A percentile compares a stretch with the other conserved stretches of the same genome.
Conservation (phyloP, 805 yeast species). For the Metahyphopichia silvanorum region DNA sequence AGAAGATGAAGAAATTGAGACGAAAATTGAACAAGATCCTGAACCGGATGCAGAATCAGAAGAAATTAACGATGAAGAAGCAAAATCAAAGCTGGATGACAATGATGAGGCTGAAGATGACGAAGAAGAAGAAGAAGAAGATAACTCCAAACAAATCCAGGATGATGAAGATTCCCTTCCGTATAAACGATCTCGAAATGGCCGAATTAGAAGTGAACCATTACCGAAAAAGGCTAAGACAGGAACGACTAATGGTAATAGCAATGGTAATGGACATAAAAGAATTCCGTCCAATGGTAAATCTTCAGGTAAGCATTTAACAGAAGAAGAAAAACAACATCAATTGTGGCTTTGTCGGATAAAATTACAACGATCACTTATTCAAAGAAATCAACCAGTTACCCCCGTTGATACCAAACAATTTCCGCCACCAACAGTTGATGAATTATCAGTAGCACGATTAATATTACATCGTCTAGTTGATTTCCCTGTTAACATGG, state of each 20-base stretch:
- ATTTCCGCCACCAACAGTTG: slow-evolving; percentile 39
- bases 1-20: slow-evolving; percentile 11
- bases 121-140: slow-evolving; percentile 23
- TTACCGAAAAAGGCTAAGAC: too few relatives aligned
- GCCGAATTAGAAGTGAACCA: slow-evolving; percentile 1
- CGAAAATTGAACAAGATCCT: slow-evolving; percentile 11
- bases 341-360: slow-evolving; percentile 48
- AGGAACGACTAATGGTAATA: slow-evolving; percentile 4
- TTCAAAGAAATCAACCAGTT: slow-evolving; percentile 42
- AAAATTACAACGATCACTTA: slow-evolving; percentile 45
- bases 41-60: slow-evolving; percentile 11
- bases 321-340: slow-evolving; percentile 41
- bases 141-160: slow-evolving; percentile 24
- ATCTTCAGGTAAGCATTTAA: slow-evolving; percentile 12
- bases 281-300: neutral
- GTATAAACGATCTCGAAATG: slow-evolving; percentile 7
- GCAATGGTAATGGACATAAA: slow-evolving; percentile 1
- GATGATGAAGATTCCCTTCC: slow-evolving; percentile 13
- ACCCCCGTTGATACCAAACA: slow-evolving; percentile 34
- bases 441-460: slow-evolving; percentile 40
- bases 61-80: slow-evolving; percentile 24
- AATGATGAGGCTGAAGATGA: slow-evolving; percentile 16
- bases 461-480: slow-evolving; percentile 38
- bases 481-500: slow-evolving; percentile 39
- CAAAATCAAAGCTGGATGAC: slow-evolving; percentile 6